phyloP scores from a whole-genome alignment of 257 asterid genomes.

The Solanum lycopersicoides region DNA sequence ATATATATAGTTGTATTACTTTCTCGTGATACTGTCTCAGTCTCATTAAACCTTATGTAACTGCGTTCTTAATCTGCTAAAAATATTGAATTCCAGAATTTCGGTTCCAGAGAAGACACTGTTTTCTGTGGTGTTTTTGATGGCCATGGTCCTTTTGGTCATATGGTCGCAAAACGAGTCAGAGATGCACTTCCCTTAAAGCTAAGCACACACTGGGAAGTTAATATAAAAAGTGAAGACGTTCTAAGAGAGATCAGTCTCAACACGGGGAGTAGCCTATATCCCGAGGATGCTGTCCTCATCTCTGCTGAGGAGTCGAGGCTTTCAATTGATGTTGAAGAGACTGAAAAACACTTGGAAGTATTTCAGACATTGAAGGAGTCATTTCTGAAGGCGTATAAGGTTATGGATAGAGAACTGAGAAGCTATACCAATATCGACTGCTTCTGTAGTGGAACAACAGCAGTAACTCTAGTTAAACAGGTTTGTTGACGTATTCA shows the following conservation, averaged over 20 bases:
- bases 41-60: not conserved
- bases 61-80: not conserved
- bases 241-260: conserved; percentile 44
- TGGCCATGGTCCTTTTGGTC: conserved; percentile 81
- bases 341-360: not conserved
- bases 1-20: not conserved
- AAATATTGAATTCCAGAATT: conserved; percentile 35
- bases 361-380: conserved; percentile 7
- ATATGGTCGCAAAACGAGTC: conserved; percentile 67
- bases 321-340: conserved; percentile 35
- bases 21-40: not conserved
- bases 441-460: conserved; percentile 19
- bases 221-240: conserved; percentile 38
- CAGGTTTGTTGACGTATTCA: conserved; percentile 2
- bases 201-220: conserved; percentile 68
- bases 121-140: conserved; percentile 79
- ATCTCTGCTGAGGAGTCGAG: conserved; percentile 44
- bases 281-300: conserved; percentile 37
- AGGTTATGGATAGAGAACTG: conserved; percentile 49
- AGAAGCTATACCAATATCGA: conserved; percentile 7
- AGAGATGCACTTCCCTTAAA: conserved; percentile 65
- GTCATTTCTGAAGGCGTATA: conserved; percentile 34
- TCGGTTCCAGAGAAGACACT: conserved; percentile 61
- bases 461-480: conserved; percentile 16
- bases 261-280: conserved; percentile 24